Conservation (phyloP, 2,329 filamentous ascomycete genomes). For the Chaetothyriales sp. region DNA sequence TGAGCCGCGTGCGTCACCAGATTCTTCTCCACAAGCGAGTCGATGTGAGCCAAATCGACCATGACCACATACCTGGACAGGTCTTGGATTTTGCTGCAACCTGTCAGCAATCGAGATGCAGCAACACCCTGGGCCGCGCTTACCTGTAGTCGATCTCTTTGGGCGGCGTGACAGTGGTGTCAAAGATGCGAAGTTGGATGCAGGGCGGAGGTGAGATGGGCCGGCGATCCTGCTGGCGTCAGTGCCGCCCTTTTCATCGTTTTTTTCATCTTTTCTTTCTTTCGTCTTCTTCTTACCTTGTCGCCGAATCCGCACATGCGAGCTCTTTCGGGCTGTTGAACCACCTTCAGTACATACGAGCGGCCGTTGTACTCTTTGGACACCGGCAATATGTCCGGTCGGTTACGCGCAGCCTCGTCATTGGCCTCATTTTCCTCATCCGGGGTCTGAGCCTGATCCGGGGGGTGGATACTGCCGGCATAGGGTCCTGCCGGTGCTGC, state of each 20-base stretch:
- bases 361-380: constrained; percentile 30
- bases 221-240: constrained; percentile 57
- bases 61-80: constrained; percentile 55
- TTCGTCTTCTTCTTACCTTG: constrained; percentile 67
- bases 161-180: constrained; percentile 48
- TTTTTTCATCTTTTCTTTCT: no score
- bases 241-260: no score
- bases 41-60: constrained; percentile 54
- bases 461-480: not conserved
- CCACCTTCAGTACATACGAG: constrained; percentile 55
- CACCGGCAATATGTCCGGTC: constrained; percentile 20
- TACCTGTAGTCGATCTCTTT: constrained; percentile 77
- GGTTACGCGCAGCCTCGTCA: constrained; percentile 7
- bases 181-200: constrained; percentile 66
- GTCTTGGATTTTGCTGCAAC: constrained; percentile 46
- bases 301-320: constrained; percentile 99
- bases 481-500: not conserved
- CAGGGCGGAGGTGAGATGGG: constrained; percentile 94
- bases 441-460: not conserved
- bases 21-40: constrained; percentile 51
- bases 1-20: constrained; percentile 44
- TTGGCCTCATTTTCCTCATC: constrained; percentile 9
- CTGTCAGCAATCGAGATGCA: constrained; percentile 6
- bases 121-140: constrained; percentile 21
- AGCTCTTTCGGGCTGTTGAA: constrained; percentile 82